These are phyloP conservation scores for Capsicum chinense DNA, from an alignment of 257 asterid genomes.

Conservation along the genomic window DNA sequence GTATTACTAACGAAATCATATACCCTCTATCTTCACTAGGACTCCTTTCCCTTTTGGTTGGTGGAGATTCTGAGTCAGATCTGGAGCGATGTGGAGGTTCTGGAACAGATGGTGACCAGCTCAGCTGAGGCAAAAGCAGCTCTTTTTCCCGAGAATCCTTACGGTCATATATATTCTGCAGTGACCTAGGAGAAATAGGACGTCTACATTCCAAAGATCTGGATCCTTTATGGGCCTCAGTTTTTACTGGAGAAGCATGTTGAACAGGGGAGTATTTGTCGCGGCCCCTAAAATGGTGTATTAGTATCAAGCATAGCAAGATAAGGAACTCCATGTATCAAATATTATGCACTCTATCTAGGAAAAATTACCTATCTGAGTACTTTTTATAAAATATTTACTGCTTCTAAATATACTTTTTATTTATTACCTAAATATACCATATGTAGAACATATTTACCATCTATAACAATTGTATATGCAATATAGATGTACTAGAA, in stretches of 20 bases:
- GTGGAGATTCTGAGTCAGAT: slow-evolving; percentile 42
- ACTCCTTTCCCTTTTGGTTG: slow-evolving; percentile 51
- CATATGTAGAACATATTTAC: too few relatives aligned
- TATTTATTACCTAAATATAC: too few relatives aligned
- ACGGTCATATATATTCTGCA: slow-evolving; percentile 54
- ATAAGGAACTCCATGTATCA: not conserved
- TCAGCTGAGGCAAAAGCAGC: slow-evolving; percentile 42
- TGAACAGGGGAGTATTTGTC: slow-evolving; percentile 60
- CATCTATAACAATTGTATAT: too few relatives aligned
- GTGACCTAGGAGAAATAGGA: slow-evolving; percentile 61
- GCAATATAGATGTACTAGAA: too few relatives aligned
- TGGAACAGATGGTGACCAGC: slow-evolving; percentile 52
- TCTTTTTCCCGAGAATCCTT: slow-evolving; percentile 48
- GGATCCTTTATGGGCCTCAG: slow-evolving; percentile 42
- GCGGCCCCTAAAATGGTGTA: slow-evolving; percentile 45
- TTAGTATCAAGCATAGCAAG: slow-evolving; percentile 25
- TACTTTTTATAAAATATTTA: too few relatives aligned
- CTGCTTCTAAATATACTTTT: too few relatives aligned
- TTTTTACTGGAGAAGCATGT: slow-evolving; percentile 47
- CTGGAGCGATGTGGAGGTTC: slow-evolving; percentile 43
- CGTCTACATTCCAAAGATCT: slow-evolving; percentile 47
- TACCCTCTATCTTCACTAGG: slow-evolving; percentile 57
- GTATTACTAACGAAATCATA: slow-evolving; percentile 27
- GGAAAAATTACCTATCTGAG: too few relatives aligned
- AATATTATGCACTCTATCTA: not conserved